A percentile compares a stretch with the other conserved stretches of the same genome.
These are phyloP conservation scores for Starmerella vitae DNA, from an alignment of 805 yeast genomes.

Conservation along the genomic window DNA sequence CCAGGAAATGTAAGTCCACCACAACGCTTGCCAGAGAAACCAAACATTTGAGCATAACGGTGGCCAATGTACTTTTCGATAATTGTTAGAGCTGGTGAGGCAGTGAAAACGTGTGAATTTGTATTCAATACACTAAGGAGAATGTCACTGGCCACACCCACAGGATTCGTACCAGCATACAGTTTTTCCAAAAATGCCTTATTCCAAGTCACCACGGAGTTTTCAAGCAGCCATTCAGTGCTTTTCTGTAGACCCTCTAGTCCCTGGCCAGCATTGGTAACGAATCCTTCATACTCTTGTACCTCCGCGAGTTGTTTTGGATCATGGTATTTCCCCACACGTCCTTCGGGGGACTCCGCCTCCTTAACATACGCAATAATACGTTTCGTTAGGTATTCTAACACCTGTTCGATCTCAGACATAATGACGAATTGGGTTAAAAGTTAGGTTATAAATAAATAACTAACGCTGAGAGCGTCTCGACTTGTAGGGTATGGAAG, in stretches of 20 bases:
- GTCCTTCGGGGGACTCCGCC: slow-evolving; percentile 33
- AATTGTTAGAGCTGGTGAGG: slow-evolving; percentile 64
- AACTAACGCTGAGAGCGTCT: not conserved
- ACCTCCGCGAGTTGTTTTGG: slow-evolving; percentile 36
- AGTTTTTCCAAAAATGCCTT: slow-evolving; percentile 74
- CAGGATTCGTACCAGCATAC: slow-evolving; percentile 75
- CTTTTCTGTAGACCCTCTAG: slow-evolving; percentile 34
- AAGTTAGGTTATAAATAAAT: slow-evolving; percentile 4
- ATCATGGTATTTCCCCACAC: slow-evolving; percentile 33
- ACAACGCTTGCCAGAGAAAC: slow-evolving; percentile 39
- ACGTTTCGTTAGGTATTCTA: slow-evolving; percentile 38
- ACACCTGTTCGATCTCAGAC: slow-evolving; percentile 47
- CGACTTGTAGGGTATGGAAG: too few relatives aligned
- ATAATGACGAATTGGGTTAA: too few relatives aligned
- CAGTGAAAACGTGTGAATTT: slow-evolving; percentile 72
- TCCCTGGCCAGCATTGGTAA: slow-evolving; percentile 31
- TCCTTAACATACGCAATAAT: slow-evolving; percentile 43
- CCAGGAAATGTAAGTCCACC: slow-evolving; percentile 83
- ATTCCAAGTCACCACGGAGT: slow-evolving; percentile 76
- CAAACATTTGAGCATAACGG: slow-evolving; percentile 53
- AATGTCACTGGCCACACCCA: slow-evolving; percentile 63
- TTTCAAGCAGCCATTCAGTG: slow-evolving; percentile 44
- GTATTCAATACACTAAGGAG: slow-evolving; percentile 60
- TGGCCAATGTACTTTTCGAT: slow-evolving; percentile 57
- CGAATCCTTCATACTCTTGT: slow-evolving; percentile 27